phyloP scores from a whole-genome alignment of 106 monocot genomes.

The Vanilla planifolia region DNA sequence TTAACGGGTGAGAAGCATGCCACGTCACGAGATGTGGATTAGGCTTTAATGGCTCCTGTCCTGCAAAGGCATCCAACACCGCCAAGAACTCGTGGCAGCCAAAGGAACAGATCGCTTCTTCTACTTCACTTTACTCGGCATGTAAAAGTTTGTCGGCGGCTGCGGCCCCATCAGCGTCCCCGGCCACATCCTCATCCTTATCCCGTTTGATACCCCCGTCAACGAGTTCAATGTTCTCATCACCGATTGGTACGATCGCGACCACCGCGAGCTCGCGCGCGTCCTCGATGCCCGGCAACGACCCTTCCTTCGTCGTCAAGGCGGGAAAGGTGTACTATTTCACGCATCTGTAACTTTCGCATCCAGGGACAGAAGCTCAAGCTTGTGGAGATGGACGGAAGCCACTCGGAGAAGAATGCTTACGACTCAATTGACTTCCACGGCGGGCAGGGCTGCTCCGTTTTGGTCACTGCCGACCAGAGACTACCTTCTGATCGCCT shows the following conservation, averaged over 20 bases:
- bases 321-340: constrained; percentile 33
- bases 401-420: constrained; percentile 61
- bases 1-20: too few relatives aligned
- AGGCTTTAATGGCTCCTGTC: too few relatives aligned
- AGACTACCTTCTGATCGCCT: constrained; percentile 44
- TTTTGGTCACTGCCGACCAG: constrained; percentile 48
- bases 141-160: constrained; percentile 72
- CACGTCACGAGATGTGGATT: too few relatives aligned
- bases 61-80: constrained; percentile 74
- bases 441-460: constrained; percentile 49
- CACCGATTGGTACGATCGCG: constrained; percentile 61
- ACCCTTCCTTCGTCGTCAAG: constrained; percentile 36
- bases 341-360: constrained; percentile 78
- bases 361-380: constrained; percentile 59
- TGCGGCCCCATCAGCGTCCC: constrained; percentile 62
- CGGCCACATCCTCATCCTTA: constrained; percentile 81
- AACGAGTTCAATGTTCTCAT: constrained; percentile 72
- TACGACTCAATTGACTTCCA: constrained; percentile 49
- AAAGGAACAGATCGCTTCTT: constrained; percentile 86
- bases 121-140: constrained; percentile 73
- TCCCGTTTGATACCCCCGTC: constrained; percentile 59
- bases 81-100: constrained; percentile 86
- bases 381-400: constrained; percentile 79
- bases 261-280: constrained; percentile 25
- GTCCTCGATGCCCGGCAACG: constrained; percentile 16